Conservation (phyloP, 2,329 filamentous ascomycete species). For the Colletotrichum chlorophyti region DNA sequence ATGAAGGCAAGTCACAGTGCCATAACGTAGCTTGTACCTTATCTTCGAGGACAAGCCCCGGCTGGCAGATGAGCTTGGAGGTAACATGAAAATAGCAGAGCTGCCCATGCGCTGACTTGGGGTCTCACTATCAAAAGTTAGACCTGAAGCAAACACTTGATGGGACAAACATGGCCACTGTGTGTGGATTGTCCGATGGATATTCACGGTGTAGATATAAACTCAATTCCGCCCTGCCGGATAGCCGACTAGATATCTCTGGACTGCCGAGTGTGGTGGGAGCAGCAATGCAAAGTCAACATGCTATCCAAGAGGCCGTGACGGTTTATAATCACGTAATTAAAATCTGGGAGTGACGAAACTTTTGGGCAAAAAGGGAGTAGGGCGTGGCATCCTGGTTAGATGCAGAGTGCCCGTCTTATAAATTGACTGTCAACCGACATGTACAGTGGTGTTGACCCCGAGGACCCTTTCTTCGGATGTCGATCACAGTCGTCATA, state of each 20-base stretch:
- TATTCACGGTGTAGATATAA: background rate
- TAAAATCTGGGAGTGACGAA: background rate
- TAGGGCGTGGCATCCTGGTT: background rate
- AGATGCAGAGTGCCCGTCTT: background rate
- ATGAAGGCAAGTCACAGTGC: background rate
- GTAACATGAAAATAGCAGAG: background rate
- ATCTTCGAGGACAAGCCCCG: background rate
- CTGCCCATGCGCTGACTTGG: background rate
- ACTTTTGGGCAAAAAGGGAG: background rate
- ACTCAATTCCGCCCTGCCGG: constrained; percentile 8
- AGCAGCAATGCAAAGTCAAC: no score
- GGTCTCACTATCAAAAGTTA: background rate
- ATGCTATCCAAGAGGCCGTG: background rate
- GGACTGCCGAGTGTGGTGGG: background rate
- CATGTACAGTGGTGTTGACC: background rate
- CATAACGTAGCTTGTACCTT: background rate
- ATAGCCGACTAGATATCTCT: background rate
- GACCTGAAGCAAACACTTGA: background rate
- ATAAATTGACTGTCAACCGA: background rate
- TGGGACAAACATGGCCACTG: constrained; percentile 20
- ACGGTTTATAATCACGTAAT: background rate
- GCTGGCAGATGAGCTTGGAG: background rate
- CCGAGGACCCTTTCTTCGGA: background rate
- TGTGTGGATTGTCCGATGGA: constrained; percentile 13
- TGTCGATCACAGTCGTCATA: no score